phyloP scores from a whole-genome alignment of 2,329 filamentous ascomycete genomes.

The Blumeria hordei region DNA sequence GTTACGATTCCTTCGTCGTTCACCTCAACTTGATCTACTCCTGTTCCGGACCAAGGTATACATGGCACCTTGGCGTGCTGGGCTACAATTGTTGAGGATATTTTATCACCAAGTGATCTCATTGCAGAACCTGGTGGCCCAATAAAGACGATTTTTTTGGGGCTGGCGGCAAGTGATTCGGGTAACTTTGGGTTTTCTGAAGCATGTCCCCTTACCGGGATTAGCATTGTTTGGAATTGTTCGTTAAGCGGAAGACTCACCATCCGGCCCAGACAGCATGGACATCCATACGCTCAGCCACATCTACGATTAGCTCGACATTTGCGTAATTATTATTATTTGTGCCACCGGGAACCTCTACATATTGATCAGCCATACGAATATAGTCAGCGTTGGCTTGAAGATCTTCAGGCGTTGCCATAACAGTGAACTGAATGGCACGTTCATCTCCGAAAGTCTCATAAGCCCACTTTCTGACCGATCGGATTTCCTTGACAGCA shows the following conservation, averaged over 20 bases:
- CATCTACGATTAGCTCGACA: conserved; percentile 94
- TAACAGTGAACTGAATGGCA: conserved; percentile 97
- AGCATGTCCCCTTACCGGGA: conserved; percentile 54
- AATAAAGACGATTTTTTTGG: conserved; percentile 98
- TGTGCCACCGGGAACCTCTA: conserved; percentile 92
- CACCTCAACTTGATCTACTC: conserved; percentile 57
- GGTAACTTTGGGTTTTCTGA: conserved; percentile 97
- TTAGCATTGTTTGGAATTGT: conserved; percentile 3
- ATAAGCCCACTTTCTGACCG: conserved; percentile 99
- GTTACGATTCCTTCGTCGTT: conserved; percentile 77
- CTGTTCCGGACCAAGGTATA: conserved; percentile 97
- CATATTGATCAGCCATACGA: conserved; percentile 97
- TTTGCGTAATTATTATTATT: conserved; percentile 99
- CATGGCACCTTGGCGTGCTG: conserved; percentile 91
- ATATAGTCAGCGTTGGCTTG: conserved; percentile 98
- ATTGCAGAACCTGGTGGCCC: conserved; percentile 93
- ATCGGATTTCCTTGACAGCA: conserved; percentile 96
- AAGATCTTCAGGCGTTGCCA: conserved; percentile 96
- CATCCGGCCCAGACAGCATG: conserved; percentile 98
- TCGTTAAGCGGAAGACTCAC: conserved; percentile 25
- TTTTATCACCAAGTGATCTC: conserved; percentile 98
- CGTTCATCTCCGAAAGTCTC: conserved; percentile 96
- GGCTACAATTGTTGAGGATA: conserved; percentile 95
- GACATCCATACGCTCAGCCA: conserved; percentile 94
- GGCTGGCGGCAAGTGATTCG: conserved; percentile 83